Evolutionary conservation across 768 basidiomycete species (phyloP).

Genomic region (Mycena epipterygia): DNA sequence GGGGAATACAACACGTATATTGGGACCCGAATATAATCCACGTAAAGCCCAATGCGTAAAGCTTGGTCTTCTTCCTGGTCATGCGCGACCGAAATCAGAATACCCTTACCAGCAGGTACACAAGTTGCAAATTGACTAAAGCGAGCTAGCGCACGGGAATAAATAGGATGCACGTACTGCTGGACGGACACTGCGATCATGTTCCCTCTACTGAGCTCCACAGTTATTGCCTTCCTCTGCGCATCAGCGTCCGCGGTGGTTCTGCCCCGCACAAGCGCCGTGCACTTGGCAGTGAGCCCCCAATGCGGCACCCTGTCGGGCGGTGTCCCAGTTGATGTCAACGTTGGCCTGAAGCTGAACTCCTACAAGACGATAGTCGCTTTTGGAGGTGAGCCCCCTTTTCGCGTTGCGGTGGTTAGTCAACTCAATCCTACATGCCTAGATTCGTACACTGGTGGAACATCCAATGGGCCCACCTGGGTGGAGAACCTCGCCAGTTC

Average conservation of each 20-base stretch:
- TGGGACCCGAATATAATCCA: constrained; percentile 1
- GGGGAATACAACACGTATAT: background rate
- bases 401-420: too few relatives aligned
- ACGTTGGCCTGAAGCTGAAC: constrained; percentile 55
- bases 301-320: constrained; percentile 56
- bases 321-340: constrained; percentile 58
- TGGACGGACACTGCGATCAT: constrained; percentile 10
- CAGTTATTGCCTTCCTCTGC: constrained; percentile 39
- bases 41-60: background rate
- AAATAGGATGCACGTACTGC: constrained; percentile 33
- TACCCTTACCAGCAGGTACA: background rate
- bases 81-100: constrained; percentile 2
- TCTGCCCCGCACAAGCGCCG: constrained; percentile 35
- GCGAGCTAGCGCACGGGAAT: constrained; percentile 31
- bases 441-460: constrained; percentile 55
- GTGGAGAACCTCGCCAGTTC: constrained; percentile 53
- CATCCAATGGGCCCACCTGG: constrained; percentile 59
- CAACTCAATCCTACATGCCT: constrained; percentile 22
- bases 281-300: constrained; percentile 60
- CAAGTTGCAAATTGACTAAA: too few relatives aligned
- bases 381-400: constrained; percentile 54
- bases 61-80: background rate
- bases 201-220: constrained; percentile 32
- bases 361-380: constrained; percentile 62
- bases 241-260: constrained; percentile 37